Evolutionary conservation across 768 basidiomycete genomes (phyloP).

Genomic region (Jaapia argillacea): DNA sequence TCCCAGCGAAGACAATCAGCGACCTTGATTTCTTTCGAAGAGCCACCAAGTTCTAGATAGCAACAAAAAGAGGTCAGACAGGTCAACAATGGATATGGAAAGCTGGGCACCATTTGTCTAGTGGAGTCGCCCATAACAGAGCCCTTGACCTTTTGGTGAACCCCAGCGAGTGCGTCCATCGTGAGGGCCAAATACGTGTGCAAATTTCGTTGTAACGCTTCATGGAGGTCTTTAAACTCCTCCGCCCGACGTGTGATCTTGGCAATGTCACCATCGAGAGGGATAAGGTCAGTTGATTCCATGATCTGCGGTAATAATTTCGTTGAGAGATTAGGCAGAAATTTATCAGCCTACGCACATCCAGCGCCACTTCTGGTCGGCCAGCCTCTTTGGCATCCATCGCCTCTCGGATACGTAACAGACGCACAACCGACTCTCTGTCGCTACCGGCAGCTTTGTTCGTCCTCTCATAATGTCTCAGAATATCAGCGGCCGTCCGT

Average conservation of each 20-base stretch:
- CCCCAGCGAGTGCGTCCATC: conserved; percentile 84
- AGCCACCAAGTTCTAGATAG: conserved; percentile 45
- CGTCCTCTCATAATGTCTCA: conserved; percentile 71
- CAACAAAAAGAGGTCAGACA: conserved; percentile 3
- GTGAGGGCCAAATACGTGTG: conserved; percentile 81
- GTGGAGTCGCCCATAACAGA: conserved; percentile 65
- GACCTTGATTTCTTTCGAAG: conserved; percentile 76
- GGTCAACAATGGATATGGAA: conserved; percentile 11
- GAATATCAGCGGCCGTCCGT: conserved; percentile 66
- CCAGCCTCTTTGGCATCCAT: conserved; percentile 66
- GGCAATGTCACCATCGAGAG: conserved; percentile 75
- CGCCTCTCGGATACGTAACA: conserved; percentile 77
- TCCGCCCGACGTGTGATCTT: conserved; percentile 82
- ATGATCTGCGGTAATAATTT: conserved; percentile 47
- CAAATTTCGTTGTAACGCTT: conserved; percentile 82
- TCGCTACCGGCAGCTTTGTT: conserved; percentile 65
- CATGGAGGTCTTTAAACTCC: conserved; percentile 81
- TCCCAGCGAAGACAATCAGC: conserved; percentile 81
- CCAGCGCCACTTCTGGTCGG: conserved; percentile 67
- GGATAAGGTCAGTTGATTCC: conserved; percentile 81
- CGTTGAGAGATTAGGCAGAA: background rate
- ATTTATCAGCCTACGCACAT: conserved; percentile 50
- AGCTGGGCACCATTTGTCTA: conserved; percentile 64
- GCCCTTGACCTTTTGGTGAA: conserved; percentile 70
- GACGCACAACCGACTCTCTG: conserved; percentile 59